phyloP scores from a whole-genome alignment of 2,329 filamentous ascomycete genomes.

The Blastomyces gilchristii region DNA sequence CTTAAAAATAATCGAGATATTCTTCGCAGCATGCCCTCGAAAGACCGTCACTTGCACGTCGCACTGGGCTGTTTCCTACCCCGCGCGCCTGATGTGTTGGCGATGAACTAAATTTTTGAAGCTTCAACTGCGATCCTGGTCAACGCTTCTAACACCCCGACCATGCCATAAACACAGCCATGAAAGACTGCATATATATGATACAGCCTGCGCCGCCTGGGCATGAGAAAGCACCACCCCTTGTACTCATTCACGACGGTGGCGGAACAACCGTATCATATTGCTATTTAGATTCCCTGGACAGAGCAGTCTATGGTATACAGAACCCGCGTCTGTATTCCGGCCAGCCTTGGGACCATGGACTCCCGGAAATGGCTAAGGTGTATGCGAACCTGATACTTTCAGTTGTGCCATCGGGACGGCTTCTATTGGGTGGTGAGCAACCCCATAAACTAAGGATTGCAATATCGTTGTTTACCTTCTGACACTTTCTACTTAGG shows the following conservation, averaged over 20 bases:
- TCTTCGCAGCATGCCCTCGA: not conserved
- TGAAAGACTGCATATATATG: constrained; percentile 13
- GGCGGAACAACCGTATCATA: constrained; percentile 52
- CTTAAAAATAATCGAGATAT: not conserved
- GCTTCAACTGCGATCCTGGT: not conserved
- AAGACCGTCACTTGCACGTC: not conserved
- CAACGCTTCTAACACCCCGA: not conserved
- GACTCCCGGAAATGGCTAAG: constrained; percentile 46
- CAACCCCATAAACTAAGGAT: not conserved
- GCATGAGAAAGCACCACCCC: constrained; percentile 27
- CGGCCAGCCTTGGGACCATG: constrained; percentile 41
- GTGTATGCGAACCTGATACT: constrained; percentile 42
- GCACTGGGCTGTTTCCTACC: not conserved
- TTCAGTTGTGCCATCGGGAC: constrained; percentile 13
- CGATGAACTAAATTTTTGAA: not conserved
- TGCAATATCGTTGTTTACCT: not conserved
- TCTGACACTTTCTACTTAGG: constrained; percentile 10
- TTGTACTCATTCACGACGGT: constrained; percentile 52
- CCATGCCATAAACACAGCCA: not conserved
- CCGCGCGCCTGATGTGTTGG: not conserved
- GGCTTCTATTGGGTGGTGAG: constrained; percentile 17
- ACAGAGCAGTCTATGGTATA: constrained; percentile 45
- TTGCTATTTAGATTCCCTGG: constrained; percentile 42
- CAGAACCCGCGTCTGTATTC: constrained; percentile 45
- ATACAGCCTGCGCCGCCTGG: constrained; percentile 12